These are phyloP conservation scores for Alternaria solani DNA, from an alignment of 2,329 filamentous ascomycete genomes.

Conservation along the genomic window DNA sequence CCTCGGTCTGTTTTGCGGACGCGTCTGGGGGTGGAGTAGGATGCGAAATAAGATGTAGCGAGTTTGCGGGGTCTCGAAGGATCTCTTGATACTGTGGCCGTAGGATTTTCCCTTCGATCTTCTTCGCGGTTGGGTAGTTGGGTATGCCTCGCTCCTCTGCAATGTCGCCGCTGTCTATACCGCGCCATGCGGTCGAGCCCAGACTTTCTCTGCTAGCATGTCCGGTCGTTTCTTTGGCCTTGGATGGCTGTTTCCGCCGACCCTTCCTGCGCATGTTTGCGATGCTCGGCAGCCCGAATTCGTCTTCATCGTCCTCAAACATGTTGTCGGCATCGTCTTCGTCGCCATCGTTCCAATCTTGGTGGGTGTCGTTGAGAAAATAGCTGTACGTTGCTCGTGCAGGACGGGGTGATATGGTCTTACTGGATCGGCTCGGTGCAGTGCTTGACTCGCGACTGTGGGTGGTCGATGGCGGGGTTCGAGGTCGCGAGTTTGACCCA, in stretches of 20 bases:
- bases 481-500: constrained; percentile 70
- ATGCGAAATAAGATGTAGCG: constrained; percentile 92
- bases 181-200: constrained; percentile 60
- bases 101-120: constrained; percentile 92
- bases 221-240: constrained; percentile 56
- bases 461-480: constrained; percentile 74
- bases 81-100: constrained; percentile 98
- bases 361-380: constrained; percentile 81
- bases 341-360: constrained; percentile 81
- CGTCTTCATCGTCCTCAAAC: constrained; percentile 88
- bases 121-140: constrained; percentile 86
- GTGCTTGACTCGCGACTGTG: constrained; percentile 65
- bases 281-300: constrained; percentile 92
- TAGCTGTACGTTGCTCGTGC: constrained; percentile 79
- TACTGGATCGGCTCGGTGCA: constrained; percentile 62
- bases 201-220: constrained; percentile 31
- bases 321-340: constrained; percentile 74
- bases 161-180: constrained; percentile 87
- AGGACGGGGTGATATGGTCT: constrained; percentile 64
- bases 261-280: constrained; percentile 85
- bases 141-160: constrained; percentile 85
- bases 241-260: constrained; percentile 55
- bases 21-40: constrained; percentile 76
- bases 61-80: constrained; percentile 83
- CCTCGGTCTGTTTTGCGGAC: constrained; percentile 82